Evolutionary conservation across 2,329 filamentous ascomycete species (phyloP).

Genomic region (Aspergillus phoenicis): DNA sequence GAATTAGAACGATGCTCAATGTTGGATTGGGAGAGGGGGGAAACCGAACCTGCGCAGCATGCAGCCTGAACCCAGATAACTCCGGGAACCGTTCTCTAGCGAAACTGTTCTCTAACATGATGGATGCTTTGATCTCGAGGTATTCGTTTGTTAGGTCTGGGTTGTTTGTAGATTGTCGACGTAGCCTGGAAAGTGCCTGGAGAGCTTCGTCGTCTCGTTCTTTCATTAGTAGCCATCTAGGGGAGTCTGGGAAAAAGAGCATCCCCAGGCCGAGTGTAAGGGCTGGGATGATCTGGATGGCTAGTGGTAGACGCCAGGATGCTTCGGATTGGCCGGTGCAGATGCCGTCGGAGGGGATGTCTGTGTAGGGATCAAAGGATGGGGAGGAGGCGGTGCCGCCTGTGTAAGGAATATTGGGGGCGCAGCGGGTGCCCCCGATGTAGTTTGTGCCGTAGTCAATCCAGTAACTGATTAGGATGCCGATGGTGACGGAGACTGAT

Average conservation of each 20-base stretch:
- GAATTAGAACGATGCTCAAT: background rate
- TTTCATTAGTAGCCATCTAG: slow-evolving; percentile 48
- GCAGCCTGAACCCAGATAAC: slow-evolving; percentile 32
- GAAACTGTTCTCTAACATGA: slow-evolving; percentile 41
- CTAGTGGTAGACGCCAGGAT: slow-evolving; percentile 52
- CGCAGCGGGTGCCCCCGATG: slow-evolving; percentile 51
- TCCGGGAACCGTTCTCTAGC: slow-evolving; percentile 32
- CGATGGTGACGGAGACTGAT: slow-evolving; percentile 46
- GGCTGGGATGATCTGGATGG: slow-evolving; percentile 50
- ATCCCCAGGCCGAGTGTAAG: slow-evolving; percentile 44
- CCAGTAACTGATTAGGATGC: slow-evolving; percentile 44
- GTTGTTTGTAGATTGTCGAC: slow-evolving; percentile 40
- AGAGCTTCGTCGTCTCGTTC: slow-evolving; percentile 29
- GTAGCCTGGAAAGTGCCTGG: slow-evolving; percentile 19
- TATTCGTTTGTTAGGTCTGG: slow-evolving; percentile 53
- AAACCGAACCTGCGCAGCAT: slow-evolving; percentile 34
- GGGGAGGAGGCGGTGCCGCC: slow-evolving; percentile 44
- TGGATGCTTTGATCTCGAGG: slow-evolving; percentile 52
- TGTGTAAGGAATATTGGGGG: slow-evolving; percentile 51
- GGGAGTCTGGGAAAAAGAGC: slow-evolving; percentile 58
- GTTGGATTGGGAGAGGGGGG: background rate
- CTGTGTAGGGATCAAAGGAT: slow-evolving; percentile 47
- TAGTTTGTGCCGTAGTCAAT: slow-evolving; percentile 50
- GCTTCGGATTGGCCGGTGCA: slow-evolving; percentile 54
- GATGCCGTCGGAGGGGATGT: slow-evolving; percentile 46